Conservation (phyloP, 257 asterid species). For the Solanum chilense region DNA sequence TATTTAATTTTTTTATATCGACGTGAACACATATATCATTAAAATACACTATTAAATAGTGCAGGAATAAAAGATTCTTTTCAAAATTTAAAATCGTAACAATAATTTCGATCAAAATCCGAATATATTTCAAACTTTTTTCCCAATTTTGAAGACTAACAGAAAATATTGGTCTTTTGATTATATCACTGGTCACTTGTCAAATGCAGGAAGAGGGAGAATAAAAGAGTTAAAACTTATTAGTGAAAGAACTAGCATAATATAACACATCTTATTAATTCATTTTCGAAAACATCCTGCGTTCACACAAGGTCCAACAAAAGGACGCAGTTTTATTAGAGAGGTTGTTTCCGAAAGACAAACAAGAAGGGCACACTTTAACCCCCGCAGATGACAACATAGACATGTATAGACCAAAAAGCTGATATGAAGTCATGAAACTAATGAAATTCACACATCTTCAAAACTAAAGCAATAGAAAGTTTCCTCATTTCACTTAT, state of each 20-base stretch:
- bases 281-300: not conserved
- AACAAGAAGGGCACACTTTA: not conserved
- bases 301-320: not conserved
- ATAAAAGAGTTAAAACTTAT: too few relatives aligned
- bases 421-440: not conserved
- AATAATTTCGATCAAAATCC: too few relatives aligned
- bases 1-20: too few relatives aligned
- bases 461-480: not conserved
- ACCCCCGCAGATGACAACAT: not conserved
- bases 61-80: rapidly evolving
- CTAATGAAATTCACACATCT: not conserved
- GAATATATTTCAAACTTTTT: too few relatives aligned
- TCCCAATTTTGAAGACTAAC: not conserved
- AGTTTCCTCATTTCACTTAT: not conserved
- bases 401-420: not conserved
- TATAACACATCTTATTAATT: not conserved
- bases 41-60: too few relatives aligned
- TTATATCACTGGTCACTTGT: not conserved
- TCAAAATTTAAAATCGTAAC: too few relatives aligned
- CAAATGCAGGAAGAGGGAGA: not conserved
- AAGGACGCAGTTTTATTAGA: not conserved
- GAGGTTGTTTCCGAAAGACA: not conserved
- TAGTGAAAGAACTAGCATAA: not conserved
- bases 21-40: too few relatives aligned
- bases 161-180: not conserved